These are phyloP conservation scores for Globisporangium cystogenes DNA, from an alignment of 352 stramenopile genomes.

Conservation along the genomic window DNA sequence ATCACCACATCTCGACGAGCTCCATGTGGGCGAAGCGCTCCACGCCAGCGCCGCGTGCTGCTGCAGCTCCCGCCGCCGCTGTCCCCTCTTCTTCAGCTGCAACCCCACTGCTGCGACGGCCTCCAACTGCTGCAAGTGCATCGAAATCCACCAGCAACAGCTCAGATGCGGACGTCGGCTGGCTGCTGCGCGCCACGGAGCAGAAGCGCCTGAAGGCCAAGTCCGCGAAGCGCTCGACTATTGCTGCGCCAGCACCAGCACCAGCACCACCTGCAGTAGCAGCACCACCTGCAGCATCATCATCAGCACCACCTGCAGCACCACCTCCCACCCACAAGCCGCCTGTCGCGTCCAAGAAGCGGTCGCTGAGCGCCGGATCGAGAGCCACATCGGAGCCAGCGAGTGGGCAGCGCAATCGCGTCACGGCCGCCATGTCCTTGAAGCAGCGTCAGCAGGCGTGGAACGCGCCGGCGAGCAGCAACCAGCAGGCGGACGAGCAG, in stretches of 20 bases:
- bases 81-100: slow-evolving; percentile 5
- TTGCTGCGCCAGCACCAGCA: neutral
- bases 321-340: too few species aligned
- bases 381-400: neutral
- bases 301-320: neutral
- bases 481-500: neutral
- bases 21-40: slow-evolving; percentile 37
- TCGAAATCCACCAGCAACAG: neutral
- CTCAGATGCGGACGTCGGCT: slow-evolving; percentile 21
- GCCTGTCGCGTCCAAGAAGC: slow-evolving; percentile 6
- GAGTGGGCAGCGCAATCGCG: neutral
- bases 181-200: slow-evolving; percentile 31
- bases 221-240: slow-evolving; percentile 1
- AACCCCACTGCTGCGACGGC: neutral
- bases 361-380: slow-evolving; percentile 3
- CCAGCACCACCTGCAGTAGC: neutral
- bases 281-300: neutral
- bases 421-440: slow-evolving; percentile 5
- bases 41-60: slow-evolving; percentile 2
- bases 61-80: neutral
- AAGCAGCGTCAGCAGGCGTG: slow-evolving; percentile 23
- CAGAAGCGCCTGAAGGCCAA: slow-evolving; percentile 22
- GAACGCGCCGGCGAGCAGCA: slow-evolving; percentile 1
- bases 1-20: too few species aligned
- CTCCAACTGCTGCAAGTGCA: neutral